Percentiles rank a stretch among this genome's conserved stretches.
phyloP scores from a whole-genome alignment of 73 alveolate genomes.

The Uronychia setigera region DNA sequence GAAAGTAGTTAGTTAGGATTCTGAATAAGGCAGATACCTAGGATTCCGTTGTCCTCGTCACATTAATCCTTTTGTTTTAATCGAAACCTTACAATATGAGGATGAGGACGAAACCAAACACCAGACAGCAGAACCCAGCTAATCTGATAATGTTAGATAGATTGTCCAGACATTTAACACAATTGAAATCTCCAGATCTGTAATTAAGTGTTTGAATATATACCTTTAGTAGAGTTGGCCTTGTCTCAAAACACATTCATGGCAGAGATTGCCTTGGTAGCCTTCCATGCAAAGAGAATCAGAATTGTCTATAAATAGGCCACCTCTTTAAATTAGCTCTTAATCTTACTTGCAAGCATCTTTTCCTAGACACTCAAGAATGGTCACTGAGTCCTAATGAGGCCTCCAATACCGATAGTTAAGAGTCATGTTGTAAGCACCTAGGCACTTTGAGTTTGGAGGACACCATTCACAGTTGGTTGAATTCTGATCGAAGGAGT shows the following conservation, averaged over 20 bases:
- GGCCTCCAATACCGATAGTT: constrained; percentile 65
- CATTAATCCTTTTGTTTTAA: neutral
- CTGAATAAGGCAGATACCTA: constrained; percentile 39
- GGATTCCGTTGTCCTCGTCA: neutral
- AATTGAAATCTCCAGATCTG: neutral
- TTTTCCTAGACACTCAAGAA: constrained; percentile 32
- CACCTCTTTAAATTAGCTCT: neutral
- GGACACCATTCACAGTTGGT: constrained; percentile 55
- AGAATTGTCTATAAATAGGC: neutral
- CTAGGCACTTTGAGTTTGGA: constrained; percentile 60
- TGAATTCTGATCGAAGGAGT: constrained; percentile 22
- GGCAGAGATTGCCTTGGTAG: constrained; percentile 19
- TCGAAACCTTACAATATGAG: constrained; percentile 2
- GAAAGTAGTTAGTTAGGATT: constrained; percentile 63
- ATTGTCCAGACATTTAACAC: neutral
- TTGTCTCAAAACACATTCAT: neutral
- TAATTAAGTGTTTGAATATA: too few relatives aligned
- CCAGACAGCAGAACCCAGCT: neutral
- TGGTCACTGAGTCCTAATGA: constrained; percentile 17
- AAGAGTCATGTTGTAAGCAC: constrained; percentile 46
- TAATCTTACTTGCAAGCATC: constrained; percentile 49
- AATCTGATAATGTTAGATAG: constrained; percentile 1
- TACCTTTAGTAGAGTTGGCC: constrained; percentile 5
- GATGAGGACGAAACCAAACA: constrained; percentile 5
- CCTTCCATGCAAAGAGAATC: constrained; percentile 3